A percentile compares a stretch with the other conserved stretches of the same genome.
Evolutionary conservation across 768 basidiomycete genomes (phyloP).

Genomic region (Hygrocybe punicea): DNA sequence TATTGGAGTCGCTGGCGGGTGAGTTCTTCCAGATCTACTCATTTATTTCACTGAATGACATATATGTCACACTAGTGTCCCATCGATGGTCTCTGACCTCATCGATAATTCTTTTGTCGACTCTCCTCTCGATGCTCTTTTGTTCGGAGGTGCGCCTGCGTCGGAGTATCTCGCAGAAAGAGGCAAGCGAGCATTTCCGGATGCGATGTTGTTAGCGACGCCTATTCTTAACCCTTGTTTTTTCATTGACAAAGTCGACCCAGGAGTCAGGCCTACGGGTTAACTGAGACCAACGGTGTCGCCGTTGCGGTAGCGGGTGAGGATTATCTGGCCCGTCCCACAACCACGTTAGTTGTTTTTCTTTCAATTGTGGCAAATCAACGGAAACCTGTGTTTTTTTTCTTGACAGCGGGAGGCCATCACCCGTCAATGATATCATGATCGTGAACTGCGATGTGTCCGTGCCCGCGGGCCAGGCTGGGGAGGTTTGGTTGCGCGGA

Average conservation of each 20-base stretch:
- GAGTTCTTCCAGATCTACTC: slow-evolving; percentile 2
- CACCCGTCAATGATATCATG: slow-evolving; percentile 54
- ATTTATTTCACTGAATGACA: not conserved
- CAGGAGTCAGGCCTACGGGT: slow-evolving; percentile 54
- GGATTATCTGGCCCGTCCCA: slow-evolving; percentile 53
- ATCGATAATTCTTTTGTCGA: slow-evolving; percentile 47
- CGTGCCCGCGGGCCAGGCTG: slow-evolving; percentile 37
- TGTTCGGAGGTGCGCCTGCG: slow-evolving; percentile 54
- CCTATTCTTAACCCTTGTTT: not conserved
- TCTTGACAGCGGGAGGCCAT: slow-evolving; percentile 46
- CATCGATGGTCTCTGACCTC: slow-evolving; percentile 62
- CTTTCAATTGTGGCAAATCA: not conserved
- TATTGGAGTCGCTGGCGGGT: slow-evolving; percentile 56
- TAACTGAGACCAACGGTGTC: slow-evolving; percentile 61
- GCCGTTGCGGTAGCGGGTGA: slow-evolving; percentile 41
- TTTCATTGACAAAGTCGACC: not conserved
- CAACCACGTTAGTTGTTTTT: slow-evolving; percentile 44
- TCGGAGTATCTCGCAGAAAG: slow-evolving; percentile 46
- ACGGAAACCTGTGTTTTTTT: slow-evolving; percentile 8
- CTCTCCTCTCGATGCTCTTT: slow-evolving; percentile 45
- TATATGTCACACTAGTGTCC: slow-evolving; percentile 40
- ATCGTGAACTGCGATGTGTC: slow-evolving; percentile 43
- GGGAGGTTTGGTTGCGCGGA: slow-evolving; percentile 59
- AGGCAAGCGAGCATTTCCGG: slow-evolving; percentile 48
- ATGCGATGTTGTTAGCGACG: slow-evolving; percentile 41